A percentile compares a stretch with the other conserved stretches of the same genome.
These are phyloP conservation scores for Meyerozyma guilliermondii DNA, from an alignment of 1,139 yeast genomes.

Conservation along the genomic window DNA sequence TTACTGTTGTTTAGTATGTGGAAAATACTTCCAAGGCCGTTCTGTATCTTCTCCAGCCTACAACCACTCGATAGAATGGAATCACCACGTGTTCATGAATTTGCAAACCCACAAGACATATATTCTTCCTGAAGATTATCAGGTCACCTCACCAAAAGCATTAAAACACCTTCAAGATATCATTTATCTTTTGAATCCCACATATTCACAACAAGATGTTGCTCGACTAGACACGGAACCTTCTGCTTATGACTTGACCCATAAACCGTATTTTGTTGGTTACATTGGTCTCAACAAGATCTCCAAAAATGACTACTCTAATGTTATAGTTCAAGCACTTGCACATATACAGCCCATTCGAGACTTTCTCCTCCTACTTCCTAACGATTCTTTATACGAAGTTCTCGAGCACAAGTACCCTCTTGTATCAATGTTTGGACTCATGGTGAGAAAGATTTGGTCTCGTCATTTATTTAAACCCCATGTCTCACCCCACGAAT, in stretches of 20 bases:
- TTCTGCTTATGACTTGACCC: slow-evolving; percentile 34
- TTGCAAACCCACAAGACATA: slow-evolving; percentile 45
- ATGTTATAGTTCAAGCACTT: slow-evolving; percentile 52
- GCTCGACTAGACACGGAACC: slow-evolving; percentile 11
- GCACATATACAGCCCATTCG: slow-evolving; percentile 52
- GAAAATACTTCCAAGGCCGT: slow-evolving; percentile 69
- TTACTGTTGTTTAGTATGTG: slow-evolving; percentile 72
- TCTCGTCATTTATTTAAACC: slow-evolving; percentile 50
- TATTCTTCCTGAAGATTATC: slow-evolving; percentile 57
- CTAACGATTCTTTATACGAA: slow-evolving; percentile 7
- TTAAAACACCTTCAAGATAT: slow-evolving; percentile 46
- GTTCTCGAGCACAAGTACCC: slow-evolving; percentile 14
- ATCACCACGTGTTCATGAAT: slow-evolving; percentile 62
- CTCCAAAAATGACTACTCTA: slow-evolving; percentile 44
- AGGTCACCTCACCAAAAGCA: slow-evolving; percentile 22
- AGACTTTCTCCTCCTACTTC: slow-evolving; percentile 40
- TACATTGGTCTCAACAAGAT: slow-evolving; percentile 60
- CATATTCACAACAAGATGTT: slow-evolving; percentile 30
- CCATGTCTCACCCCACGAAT: slow-evolving; percentile 66
- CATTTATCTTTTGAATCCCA: slow-evolving; percentile 48
- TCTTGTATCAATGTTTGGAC: slow-evolving; percentile 31
- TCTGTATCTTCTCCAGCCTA: slow-evolving; percentile 61
- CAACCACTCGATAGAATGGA: slow-evolving; percentile 55
- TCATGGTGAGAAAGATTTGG: slow-evolving; percentile 61
- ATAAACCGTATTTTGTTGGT: slow-evolving; percentile 52